Evolutionary conservation across 768 basidiomycete species (phyloP).

Genomic region (Lyophyllum atratum): DNA sequence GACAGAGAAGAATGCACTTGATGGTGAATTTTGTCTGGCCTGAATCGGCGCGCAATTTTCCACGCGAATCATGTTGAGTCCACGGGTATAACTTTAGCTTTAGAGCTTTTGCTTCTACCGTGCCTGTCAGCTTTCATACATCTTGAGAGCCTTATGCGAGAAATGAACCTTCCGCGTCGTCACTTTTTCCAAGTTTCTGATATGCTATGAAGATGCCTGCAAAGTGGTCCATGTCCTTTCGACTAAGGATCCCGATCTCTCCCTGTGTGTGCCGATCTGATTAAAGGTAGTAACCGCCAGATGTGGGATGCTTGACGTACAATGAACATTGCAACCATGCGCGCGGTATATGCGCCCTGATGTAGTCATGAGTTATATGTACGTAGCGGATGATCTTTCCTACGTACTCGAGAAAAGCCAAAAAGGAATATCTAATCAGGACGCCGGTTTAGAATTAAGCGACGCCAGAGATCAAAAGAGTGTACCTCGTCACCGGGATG

Average conservation of each 20-base stretch:
- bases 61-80: conserved; percentile 51
- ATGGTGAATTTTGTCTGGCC: conserved; percentile 54
- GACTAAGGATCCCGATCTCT: conserved; percentile 70
- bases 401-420: conserved; percentile 69
- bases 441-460: background rate
- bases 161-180: conserved; percentile 44
- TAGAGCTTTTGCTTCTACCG: conserved; percentile 23
- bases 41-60: conserved; percentile 51
- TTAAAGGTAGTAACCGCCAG: background rate
- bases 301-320: conserved; percentile 32
- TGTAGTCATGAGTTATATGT: conserved; percentile 5
- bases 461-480: background rate
- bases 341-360: conserved; percentile 75
- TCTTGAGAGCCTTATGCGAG: background rate
- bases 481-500: conserved; percentile 69
- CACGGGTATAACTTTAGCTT: conserved; percentile 52
- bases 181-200: conserved; percentile 60
- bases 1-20: conserved; percentile 44
- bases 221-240: conserved; percentile 73
- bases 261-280: conserved; percentile 42
- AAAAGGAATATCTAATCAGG: conserved; percentile 66
- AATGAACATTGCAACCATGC: conserved; percentile 74
- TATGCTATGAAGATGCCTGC: conserved; percentile 61
- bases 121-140: background rate
- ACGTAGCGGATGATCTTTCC: background rate